Conservation (phyloP, 2,329 filamentous ascomycete genomes). For the Paracorniculantispora psalliotae region DNA sequence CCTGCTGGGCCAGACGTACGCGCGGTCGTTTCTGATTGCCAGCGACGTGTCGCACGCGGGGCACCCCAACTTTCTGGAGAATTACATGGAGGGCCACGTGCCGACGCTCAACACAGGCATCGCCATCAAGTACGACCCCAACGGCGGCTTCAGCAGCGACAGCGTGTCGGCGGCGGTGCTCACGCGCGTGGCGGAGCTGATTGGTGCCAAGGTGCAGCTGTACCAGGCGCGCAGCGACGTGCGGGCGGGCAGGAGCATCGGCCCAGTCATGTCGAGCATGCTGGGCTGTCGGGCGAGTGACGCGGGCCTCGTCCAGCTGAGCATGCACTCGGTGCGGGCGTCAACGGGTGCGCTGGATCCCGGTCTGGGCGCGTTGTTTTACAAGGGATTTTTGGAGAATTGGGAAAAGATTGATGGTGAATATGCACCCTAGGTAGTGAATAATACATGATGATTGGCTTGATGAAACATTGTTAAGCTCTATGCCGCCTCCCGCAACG, state of each 20-base stretch:
- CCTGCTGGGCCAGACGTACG: slow-evolving; percentile 75
- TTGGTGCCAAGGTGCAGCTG: slow-evolving; percentile 67
- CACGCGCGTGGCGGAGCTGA: slow-evolving; percentile 70
- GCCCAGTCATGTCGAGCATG: slow-evolving; percentile 75
- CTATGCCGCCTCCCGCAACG: neutral
- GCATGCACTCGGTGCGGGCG: slow-evolving; percentile 89
- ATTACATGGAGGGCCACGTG: slow-evolving; percentile 79
- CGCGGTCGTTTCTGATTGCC: slow-evolving; percentile 85
- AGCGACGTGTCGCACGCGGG: slow-evolving; percentile 92
- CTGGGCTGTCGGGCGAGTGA: slow-evolving; percentile 83
- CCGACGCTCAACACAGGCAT: slow-evolving; percentile 87
- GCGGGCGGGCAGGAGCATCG: slow-evolving; percentile 85
- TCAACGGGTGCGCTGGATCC: slow-evolving; percentile 84
- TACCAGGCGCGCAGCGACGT: slow-evolving; percentile 96
- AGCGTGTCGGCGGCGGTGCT: slow-evolving; percentile 77
- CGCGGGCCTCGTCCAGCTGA: slow-evolving; percentile 83
- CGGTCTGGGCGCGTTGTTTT: slow-evolving; percentile 82
- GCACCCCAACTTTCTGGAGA: slow-evolving; percentile 84
- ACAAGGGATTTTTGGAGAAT: slow-evolving; percentile 81
- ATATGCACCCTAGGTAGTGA: slow-evolving; percentile 45
- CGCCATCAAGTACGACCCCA: slow-evolving; percentile 72
- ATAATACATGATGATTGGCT: neutral
- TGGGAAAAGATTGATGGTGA: slow-evolving; percentile 82
- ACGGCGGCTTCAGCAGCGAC: slow-evolving; percentile 96
- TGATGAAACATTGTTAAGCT: neutral